Percentiles rank a stretch among this genome's conserved stretches.
Evolutionary conservation across 805 yeast genomes (phyloP).

Genomic region (Blastobotrys mokoenaii): DNA sequence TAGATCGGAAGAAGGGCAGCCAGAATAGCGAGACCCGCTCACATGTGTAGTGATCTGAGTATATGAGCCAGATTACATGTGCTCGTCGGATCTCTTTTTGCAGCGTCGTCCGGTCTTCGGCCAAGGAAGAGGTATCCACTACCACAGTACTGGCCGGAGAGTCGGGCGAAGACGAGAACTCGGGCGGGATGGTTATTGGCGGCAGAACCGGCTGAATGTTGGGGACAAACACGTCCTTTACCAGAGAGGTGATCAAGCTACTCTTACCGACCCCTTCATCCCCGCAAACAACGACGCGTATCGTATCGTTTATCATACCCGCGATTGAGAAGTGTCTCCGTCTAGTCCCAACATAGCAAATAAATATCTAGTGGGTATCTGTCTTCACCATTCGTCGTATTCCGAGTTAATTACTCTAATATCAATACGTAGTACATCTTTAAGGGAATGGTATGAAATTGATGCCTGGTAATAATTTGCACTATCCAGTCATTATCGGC

Average conservation of each 20-base stretch:
- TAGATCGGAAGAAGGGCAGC: slow-evolving; percentile 86
- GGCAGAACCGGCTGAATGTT: slow-evolving; percentile 74
- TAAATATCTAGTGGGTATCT: too few relatives aligned
- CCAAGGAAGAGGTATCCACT: slow-evolving; percentile 59
- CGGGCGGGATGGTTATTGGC: slow-evolving; percentile 73
- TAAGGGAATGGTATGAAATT: too few relatives aligned
- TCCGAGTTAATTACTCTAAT: too few relatives aligned
- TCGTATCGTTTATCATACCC: slow-evolving; percentile 22
- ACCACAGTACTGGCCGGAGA: slow-evolving; percentile 61
- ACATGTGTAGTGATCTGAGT: slow-evolving; percentile 88
- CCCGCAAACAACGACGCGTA: slow-evolving; percentile 86
- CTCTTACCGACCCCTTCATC: slow-evolving; percentile 54
- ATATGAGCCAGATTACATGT: slow-evolving; percentile 90
- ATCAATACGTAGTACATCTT: too few relatives aligned
- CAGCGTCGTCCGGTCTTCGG: slow-evolving; percentile 51
- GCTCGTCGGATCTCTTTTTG: slow-evolving; percentile 74
- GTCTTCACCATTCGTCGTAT: too few relatives aligned
- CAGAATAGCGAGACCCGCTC: slow-evolving; percentile 87
- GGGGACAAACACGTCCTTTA: slow-evolving; percentile 74
- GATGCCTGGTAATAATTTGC: too few relatives aligned
- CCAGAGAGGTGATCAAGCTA: slow-evolving; percentile 66
- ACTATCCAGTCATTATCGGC: too few relatives aligned
- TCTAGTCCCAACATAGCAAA: too few relatives aligned
- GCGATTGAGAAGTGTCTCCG: too few relatives aligned
- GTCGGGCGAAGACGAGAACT: slow-evolving; percentile 49